Base-by-base conservation (phyloP, 2,329 filamentous ascomycete species). In the Paracamarosporium sp. region DNA sequence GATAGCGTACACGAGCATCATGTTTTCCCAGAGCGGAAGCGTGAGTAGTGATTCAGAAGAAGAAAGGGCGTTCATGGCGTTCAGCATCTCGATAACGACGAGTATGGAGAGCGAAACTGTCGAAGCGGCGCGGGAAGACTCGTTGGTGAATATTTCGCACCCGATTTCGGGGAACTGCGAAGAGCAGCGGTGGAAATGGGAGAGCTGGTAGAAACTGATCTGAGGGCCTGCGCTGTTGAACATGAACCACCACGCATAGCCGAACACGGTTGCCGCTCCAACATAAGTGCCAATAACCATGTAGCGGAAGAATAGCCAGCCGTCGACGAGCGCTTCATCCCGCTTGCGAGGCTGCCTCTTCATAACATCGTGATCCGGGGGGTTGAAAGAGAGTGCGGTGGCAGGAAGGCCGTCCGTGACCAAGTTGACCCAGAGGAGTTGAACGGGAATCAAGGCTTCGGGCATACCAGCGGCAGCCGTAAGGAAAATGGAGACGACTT, bases 171-270 rank as follows among this genome's bases (percentile, higher is more conserved):
- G 87, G 81, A 96, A 98, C 56, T 92, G 83, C 15, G 90, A 72
- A 0, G 90, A 90, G 86, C 95, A 99, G 75, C 89, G 89, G 81
- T 99, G 95, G 88, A 98, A 99, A 80, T 96, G 90, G 24, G 90
- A 82, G 65, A 99, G 83, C 75, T 99, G 92, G 77, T 86, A 90
- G 81, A 98, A 97, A 62, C 83, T 88, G 78, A 99, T 96, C 77
- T 96, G 91, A 24, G 95, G 95, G 0, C 95, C 95, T 65, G 89
- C 87, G 8, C 88, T 80, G 81, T 98, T 94, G 83, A 90, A 97
- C 90, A 99, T 93, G 83, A 98, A 99, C 92, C 93, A 99, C 95
- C 95, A 99, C n/a, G 92, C 94, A 74, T 99, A 99, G 44, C 96
- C 95, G 72, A 90, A 93, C 20, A 99, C 96, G 3, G 95, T 99